Conservation (phyloP, 352 stramenopile genomes). For the Pythium inflatum region DNA sequence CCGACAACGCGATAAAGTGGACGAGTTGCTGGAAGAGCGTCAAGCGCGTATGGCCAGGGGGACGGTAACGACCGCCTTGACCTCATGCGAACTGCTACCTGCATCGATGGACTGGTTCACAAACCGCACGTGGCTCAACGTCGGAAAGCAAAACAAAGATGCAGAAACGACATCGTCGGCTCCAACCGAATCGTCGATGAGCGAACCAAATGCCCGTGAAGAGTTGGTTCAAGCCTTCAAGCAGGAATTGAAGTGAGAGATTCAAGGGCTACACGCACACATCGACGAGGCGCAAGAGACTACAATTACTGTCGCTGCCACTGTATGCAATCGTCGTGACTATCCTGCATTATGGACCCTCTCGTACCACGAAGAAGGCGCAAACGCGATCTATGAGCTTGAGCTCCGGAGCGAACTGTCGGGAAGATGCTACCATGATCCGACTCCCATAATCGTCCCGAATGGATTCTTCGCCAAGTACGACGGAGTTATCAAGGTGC, state of each 20-base stretch:
- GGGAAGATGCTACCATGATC: constrained; percentile 20
- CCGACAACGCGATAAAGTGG: background rate
- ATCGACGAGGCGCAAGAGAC: background rate
- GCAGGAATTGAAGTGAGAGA: background rate
- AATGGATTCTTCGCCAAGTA: constrained; percentile 17
- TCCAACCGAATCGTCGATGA: background rate
- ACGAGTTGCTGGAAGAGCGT: background rate
- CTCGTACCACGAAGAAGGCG: background rate
- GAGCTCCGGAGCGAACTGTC: constrained; percentile 11
- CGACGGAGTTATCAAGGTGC: constrained; percentile 18
- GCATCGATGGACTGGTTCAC: constrained; percentile 24
- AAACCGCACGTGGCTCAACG: background rate
- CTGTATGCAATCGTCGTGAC: background rate
- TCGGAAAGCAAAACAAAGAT: background rate
- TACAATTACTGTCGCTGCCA: background rate
- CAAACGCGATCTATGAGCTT: background rate
- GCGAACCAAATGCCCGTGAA: background rate
- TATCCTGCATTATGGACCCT: constrained; percentile 27
- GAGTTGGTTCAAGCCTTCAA: background rate
- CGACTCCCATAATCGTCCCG: constrained; percentile 6
- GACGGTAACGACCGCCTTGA: background rate
- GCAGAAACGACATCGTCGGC: background rate
- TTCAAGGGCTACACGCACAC: background rate
- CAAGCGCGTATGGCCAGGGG: background rate
- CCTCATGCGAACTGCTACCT: constrained; percentile 2